Base-by-base conservation (phyloP, 257 asterid species). In the Linderniella brevidens region DNA sequence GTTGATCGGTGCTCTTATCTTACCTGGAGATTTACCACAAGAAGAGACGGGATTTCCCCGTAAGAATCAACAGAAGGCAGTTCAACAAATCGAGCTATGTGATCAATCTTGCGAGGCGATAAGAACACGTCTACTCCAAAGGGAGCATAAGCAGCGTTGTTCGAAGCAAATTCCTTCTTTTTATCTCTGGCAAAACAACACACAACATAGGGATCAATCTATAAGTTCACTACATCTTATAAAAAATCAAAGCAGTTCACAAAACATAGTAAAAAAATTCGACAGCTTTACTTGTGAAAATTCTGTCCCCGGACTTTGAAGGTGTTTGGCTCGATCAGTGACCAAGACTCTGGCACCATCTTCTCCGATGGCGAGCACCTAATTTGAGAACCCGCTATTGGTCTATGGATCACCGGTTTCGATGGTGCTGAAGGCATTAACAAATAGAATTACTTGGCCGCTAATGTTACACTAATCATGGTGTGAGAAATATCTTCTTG, bases 11-110 rank as follows among this genome's bases (percentile, higher is more conserved):
- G 12, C 55, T 9, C 15, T 14, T 17, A 38, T 47, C 51, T 52
- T 68, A 78, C 98, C 96, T 88, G 98, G 69, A 88, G 82, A 62
- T 88, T 88, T 52, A 88, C 87, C 37, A 84, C 79, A 54, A 88
- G 98, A 59, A 88, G 60, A 4, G 96, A 57, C 37, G 94, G 93
- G 56, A 84, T 45, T 37, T 79, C 93, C 50, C 79, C 75, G 17
- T 62, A 52, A 17, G 85, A 68, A 44, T 74, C 82, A 35, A 76
- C 20, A 11, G 77, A 49, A 29, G 98, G 98, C 59, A 88, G 93
- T 64, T 88, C 87, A 35, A 88, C 93, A 59, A 74, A 77, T 41
- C 87, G 86, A 18, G 96, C 93, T 10, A 88, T 58, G 40, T 84
- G 98, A 64, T 77, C 73, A 38, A 88, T 78, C 73, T 88, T 88